Base-by-base conservation (phyloP, 164 flowering plant genomes). In the Tetrastigma voinierianum region DNA sequence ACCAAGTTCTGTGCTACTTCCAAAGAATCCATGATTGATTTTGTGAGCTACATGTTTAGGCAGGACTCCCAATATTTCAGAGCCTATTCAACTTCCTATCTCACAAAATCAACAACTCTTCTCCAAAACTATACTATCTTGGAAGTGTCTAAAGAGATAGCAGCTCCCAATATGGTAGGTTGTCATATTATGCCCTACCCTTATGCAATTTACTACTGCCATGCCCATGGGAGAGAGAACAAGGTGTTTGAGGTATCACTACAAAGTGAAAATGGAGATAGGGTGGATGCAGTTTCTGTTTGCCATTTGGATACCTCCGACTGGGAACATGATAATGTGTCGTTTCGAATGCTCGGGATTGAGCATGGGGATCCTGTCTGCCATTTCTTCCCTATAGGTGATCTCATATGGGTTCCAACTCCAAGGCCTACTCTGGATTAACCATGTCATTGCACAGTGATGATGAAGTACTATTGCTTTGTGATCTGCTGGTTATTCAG, bases 141-240 rank as follows among this genome's bases (percentile, higher is more conserved):
- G 46, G 73, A 63, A 19, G 52, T 13, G 9, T 74, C 78, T 1
- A 20, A 12, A 51, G 73, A 75, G 57, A 57, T 78, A 3, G 11
- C 40, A 12, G 73, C 82, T 25, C 72, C 76, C 1, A 80, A 72
- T 19, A 60, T 72, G 68, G 75, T 84, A 18, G 83, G 74, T 2
- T 84, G 91, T 55, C 91, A 86, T 17, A 57, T 77, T 2, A 57
- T 82, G 88, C 82, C 88, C 17, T 84, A 84, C 69, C 83, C 91
- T 54, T 86, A 79, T 40, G 77, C 81, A 10, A 70, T 84, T 8
- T 83, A 73, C 69, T 83, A 81, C 40, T 87, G 91, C 70, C 88
- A 86, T 67, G 40, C 62, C 47, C 82, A 69, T 18, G 73, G 57
- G 52, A 74, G 71, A 47, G 62, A 70, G 47, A 80, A 60, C 67